phyloP scores from a whole-genome alignment of 139 green algal genomes.

The Closterium sp. region DNA sequence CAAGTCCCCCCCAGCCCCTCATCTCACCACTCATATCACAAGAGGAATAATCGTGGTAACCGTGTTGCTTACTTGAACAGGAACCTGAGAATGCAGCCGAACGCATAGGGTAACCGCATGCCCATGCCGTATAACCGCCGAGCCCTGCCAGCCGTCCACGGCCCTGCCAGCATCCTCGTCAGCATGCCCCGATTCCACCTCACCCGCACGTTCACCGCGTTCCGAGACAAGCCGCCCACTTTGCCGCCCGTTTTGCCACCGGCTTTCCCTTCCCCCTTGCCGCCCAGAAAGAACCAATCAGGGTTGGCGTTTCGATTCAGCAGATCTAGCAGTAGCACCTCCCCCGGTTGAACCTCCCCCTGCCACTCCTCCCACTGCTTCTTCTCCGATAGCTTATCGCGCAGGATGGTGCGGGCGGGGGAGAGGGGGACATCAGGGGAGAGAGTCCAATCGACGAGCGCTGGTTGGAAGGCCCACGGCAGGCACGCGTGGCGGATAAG shows the following conservation, averaged over 20 bases:
- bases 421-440: background rate
- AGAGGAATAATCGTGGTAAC: no score
- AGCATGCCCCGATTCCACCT: background rate
- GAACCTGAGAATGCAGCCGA: background rate
- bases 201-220: background rate
- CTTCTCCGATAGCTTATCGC: background rate
- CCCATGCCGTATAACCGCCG: background rate
- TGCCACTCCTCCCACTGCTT: background rate
- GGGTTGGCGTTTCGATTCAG: background rate
- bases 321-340: slow-evolving; percentile 1
- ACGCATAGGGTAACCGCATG: background rate
- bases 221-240: background rate
- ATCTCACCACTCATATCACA: no score
- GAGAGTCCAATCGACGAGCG: background rate
- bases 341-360: background rate
- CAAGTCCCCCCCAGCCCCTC: no score
- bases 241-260: no score
- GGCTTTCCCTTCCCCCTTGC: background rate
- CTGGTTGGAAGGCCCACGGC: background rate
- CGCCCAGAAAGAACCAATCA: background rate
- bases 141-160: background rate
- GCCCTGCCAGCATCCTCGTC: background rate
- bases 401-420: background rate
- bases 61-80: background rate
- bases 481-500: background rate